phyloP scores from a whole-genome alignment of 1,284 basidiomycete genomes.

The Trametes hirsuta region DNA sequence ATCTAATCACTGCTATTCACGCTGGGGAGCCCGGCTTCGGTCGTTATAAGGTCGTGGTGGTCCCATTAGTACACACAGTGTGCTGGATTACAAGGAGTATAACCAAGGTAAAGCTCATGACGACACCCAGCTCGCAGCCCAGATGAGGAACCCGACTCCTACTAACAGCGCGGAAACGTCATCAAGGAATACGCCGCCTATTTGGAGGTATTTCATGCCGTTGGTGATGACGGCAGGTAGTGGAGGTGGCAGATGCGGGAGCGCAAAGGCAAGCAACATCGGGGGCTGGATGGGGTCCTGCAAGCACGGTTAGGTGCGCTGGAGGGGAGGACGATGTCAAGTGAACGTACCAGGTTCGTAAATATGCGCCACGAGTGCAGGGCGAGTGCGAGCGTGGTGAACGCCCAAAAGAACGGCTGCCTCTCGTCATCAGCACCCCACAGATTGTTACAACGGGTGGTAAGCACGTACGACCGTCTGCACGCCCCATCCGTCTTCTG shows the following conservation, averaged over 20 bases:
- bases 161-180: constrained; percentile 69
- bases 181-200: constrained; percentile 66
- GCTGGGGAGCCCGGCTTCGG: background rate
- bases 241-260: constrained; percentile 68
- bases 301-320: constrained; percentile 11
- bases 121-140: constrained; percentile 54
- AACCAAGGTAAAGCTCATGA: constrained; percentile 11
- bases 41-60: constrained; percentile 1
- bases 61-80: constrained; percentile 21
- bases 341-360: constrained; percentile 57
- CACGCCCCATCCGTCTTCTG: constrained; percentile 46
- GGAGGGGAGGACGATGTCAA: background rate
- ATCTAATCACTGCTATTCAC: constrained; percentile 18
- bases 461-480: constrained; percentile 53
- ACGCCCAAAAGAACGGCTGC: constrained; percentile 81
- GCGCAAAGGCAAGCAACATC: constrained; percentile 56
- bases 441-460: background rate
- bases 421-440: constrained; percentile 1
- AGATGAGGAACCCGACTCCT: constrained; percentile 61
- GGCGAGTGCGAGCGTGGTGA: constrained; percentile 67
- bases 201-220: constrained; percentile 64
- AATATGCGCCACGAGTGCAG: constrained; percentile 74
- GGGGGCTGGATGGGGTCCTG: constrained; percentile 66
- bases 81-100: constrained; percentile 14
- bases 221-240: constrained; percentile 64